Percentiles rank a stretch among this genome's conserved stretches.
These are phyloP conservation scores for Serendipita sp. DNA, from an alignment of 768 basidiomycete species.

Conservation along the genomic window DNA sequence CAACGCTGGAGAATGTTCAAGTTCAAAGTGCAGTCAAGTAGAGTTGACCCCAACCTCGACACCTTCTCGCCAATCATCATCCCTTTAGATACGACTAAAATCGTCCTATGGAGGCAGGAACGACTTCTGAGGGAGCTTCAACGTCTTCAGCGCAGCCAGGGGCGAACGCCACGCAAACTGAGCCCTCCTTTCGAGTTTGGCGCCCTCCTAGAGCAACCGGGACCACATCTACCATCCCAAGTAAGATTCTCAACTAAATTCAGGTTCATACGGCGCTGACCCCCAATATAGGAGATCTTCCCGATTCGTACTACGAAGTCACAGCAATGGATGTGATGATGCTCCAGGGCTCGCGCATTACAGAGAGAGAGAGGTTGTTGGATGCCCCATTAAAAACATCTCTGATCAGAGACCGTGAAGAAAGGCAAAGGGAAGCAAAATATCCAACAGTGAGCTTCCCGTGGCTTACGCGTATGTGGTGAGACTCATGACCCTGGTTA, in stretches of 20 bases:
- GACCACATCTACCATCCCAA: constrained; percentile 3
- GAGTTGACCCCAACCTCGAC: neutral
- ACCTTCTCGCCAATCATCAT: neutral
- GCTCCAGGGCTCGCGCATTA: constrained; percentile 44
- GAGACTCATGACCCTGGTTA: constrained; percentile 17
- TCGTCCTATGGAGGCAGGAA: neutral
- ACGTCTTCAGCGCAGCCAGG: neutral
- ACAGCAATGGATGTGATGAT: constrained; percentile 53
- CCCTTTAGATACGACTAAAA: neutral
- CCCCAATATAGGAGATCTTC: constrained; percentile 26
- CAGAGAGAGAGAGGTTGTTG: constrained; percentile 42
- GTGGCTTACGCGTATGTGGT: neutral
- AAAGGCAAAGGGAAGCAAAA: constrained; percentile 41
- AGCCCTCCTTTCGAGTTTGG: constrained; percentile 31
- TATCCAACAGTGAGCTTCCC: constrained; percentile 54
- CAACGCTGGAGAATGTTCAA: neutral
- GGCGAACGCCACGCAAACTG: neutral
- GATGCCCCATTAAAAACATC: constrained; percentile 60
- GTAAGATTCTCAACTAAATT: constrained; percentile 1
- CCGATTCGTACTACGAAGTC: constrained; percentile 61
- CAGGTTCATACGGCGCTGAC: constrained; percentile 2
- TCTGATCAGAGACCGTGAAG: constrained; percentile 42
- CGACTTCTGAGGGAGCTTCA: neutral
- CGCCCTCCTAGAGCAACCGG: constrained; percentile 24
- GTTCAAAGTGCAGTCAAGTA: neutral